Percentiles rank a stretch among this genome's conserved stretches.
Evolutionary conservation across 108 stramenopile genomes (phyloP).

Genomic region (Hondaea fermentalgiana): DNA sequence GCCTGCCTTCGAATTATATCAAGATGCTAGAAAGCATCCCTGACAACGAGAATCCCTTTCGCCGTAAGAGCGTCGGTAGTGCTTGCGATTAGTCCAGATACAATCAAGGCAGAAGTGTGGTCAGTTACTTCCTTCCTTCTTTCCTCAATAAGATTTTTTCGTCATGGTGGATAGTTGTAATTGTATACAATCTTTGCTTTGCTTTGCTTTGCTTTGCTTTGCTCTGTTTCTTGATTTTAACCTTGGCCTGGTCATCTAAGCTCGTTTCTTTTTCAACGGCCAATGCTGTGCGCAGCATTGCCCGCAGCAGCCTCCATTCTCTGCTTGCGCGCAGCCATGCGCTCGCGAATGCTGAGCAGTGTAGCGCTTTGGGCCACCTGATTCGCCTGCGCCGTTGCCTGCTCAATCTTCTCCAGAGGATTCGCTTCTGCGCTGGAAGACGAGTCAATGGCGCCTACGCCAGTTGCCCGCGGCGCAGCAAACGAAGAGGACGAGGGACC

Average conservation of each 20-base stretch:
- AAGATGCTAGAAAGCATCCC: neutral
- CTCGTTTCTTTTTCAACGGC: too few relatives aligned
- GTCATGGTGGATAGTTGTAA: too few relatives aligned
- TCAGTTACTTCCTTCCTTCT: too few relatives aligned
- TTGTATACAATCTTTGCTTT: too few relatives aligned
- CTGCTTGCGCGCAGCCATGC: slow-evolving; percentile 12
- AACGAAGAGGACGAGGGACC: too few relatives aligned
- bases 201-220: too few relatives aligned
- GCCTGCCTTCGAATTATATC: neutral
- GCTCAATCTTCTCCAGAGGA: neutral
- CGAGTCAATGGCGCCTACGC: neutral
- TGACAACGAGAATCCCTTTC: neutral
- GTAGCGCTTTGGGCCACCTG: neutral
- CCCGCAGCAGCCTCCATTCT: neutral
- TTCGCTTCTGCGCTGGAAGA: neutral
- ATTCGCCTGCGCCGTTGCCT: neutral
- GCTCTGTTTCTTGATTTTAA: too few relatives aligned
- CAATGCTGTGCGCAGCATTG: neutral
- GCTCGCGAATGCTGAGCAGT: slow-evolving; percentile 11
- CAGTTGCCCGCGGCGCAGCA: neutral
- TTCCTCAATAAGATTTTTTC: too few relatives aligned
- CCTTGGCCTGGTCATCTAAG: too few relatives aligned
- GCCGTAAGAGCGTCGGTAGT: neutral
- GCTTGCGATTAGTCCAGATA: neutral
- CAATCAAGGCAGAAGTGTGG: too few relatives aligned